These are phyloP conservation scores for Pleurotus sapidus DNA, from an alignment of 768 basidiomycete species.

Conservation along the genomic window DNA sequence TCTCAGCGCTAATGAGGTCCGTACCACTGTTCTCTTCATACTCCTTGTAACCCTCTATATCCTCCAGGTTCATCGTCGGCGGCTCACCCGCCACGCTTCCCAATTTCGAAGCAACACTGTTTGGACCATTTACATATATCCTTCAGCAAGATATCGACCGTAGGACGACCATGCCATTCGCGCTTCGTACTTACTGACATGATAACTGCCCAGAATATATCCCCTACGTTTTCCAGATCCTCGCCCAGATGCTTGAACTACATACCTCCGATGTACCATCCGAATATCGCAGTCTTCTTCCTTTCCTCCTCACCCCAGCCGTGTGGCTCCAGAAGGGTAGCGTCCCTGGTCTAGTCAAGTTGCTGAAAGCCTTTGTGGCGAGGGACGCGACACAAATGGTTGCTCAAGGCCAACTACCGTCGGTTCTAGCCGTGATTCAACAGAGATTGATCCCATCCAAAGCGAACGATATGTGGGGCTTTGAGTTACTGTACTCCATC, in stretches of 20 bases:
- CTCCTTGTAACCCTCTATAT: not conserved
- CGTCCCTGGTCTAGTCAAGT: constrained; percentile 87
- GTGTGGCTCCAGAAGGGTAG: constrained; percentile 95
- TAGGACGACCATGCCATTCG: constrained; percentile 29
- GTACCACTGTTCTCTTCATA: constrained; percentile 4
- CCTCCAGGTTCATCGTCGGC: constrained; percentile 72
- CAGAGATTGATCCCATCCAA: constrained; percentile 88
- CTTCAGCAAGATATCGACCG: constrained; percentile 92
- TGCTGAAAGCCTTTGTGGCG: constrained; percentile 80
- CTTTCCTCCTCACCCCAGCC: constrained; percentile 78
- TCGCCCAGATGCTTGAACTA: constrained; percentile 91
- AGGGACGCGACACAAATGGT: constrained; percentile 71
- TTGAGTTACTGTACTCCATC: constrained; percentile 82
- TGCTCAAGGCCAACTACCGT: constrained; percentile 65
- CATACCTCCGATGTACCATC: constrained; percentile 65
- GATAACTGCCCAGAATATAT: constrained; percentile 72
- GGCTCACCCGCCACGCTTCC: constrained; percentile 64
- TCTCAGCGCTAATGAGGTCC: constrained; percentile 89
- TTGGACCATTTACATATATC: constrained; percentile 85
- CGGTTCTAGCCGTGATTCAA: constrained; percentile 84
- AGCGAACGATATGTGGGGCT: constrained; percentile 86
- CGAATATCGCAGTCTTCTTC: constrained; percentile 77
- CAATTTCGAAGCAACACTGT: constrained; percentile 77
- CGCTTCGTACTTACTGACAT: constrained; percentile 1
- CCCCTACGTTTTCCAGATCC: constrained; percentile 95